Percentiles rank a stretch among this genome's conserved stretches.
These are phyloP conservation scores for Malbranchea zuffiana DNA, from an alignment of 2,329 filamentous ascomycete species.

Conservation along the genomic window DNA sequence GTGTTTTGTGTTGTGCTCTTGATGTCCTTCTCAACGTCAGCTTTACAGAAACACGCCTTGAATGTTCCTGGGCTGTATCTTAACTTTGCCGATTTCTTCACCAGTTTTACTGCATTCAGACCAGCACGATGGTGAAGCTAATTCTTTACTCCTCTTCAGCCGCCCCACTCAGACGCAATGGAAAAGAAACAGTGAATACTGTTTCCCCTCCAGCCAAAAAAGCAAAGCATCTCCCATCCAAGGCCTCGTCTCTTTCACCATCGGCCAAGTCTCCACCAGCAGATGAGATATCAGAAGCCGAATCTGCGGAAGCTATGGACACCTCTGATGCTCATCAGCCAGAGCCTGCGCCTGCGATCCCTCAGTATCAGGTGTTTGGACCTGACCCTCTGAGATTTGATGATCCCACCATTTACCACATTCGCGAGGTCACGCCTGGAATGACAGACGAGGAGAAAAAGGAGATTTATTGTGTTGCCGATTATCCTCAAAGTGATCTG, in stretches of 20 bases:
- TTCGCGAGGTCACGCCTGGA: conserved; percentile 58
- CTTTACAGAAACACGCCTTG: neutral
- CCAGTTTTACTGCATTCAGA: no score
- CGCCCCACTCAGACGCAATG: conserved; percentile 12
- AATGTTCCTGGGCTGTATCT: neutral
- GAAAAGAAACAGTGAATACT: conserved; percentile 17
- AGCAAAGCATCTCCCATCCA: conserved; percentile 28
- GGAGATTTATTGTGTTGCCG: conserved; percentile 75
- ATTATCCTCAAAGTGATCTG: conserved; percentile 71
- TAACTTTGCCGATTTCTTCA: neutral
- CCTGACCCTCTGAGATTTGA: conserved; percentile 82
- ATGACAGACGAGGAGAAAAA: conserved; percentile 81
- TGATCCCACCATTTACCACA: conserved; percentile 91
- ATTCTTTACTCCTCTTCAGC: conserved; percentile 2
- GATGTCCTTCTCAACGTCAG: conserved; percentile 1
- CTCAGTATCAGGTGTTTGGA: conserved; percentile 78
- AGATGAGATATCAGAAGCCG: conserved; percentile 51
- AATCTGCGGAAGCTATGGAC: conserved; percentile 51
- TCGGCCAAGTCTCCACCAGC: conserved; percentile 39
- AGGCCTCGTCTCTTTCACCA: conserved; percentile 31
- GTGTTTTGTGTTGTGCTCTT: neutral
- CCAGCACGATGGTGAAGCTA: neutral
- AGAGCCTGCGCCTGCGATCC: conserved; percentile 49
- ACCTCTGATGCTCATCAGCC: conserved; percentile 50
- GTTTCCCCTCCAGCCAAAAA: conserved; percentile 32